These are phyloP conservation scores for Aspergillus cavernicola DNA, from an alignment of 495 filamentous ascomycete genomes.

Conservation along the genomic window DNA sequence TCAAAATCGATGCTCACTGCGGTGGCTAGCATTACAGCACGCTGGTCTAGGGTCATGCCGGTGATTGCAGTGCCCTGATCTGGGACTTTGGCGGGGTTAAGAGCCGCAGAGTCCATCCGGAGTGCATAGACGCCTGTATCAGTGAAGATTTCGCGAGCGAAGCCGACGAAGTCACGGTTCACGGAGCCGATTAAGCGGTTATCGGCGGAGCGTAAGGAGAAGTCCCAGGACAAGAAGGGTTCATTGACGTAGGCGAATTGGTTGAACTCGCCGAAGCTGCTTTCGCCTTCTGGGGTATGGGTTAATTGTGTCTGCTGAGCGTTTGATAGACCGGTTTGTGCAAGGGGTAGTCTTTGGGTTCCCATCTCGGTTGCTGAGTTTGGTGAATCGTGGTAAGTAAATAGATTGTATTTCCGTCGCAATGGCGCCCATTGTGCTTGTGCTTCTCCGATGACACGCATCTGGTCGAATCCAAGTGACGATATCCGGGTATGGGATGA, in stretches of 20 bases:
- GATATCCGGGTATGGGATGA: constrained; percentile 48
- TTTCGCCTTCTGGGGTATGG: constrained; percentile 21
- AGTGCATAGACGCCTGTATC: constrained; percentile 69
- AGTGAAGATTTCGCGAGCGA: constrained; percentile 68
- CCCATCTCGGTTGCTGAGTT: constrained; percentile 37
- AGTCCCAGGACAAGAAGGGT: constrained; percentile 56
- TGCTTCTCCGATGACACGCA: constrained; percentile 65
- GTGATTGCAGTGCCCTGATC: constrained; percentile 19
- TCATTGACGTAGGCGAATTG: constrained; percentile 65
- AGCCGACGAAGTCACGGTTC: constrained; percentile 65
- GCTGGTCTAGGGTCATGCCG: constrained; percentile 67
- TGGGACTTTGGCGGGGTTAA: constrained; percentile 34
- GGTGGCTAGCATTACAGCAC: constrained; percentile 68
- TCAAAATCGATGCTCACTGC: constrained; percentile 71
- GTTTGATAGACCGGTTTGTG: constrained; percentile 44
- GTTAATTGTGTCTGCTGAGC: constrained; percentile 46
- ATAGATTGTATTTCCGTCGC: constrained; percentile 66
- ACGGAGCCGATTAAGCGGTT: constrained; percentile 54
- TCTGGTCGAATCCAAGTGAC: constrained; percentile 48
- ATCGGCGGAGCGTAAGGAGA: constrained; percentile 48
- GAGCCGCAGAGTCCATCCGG: constrained; percentile 61
- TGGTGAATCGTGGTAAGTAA: constrained; percentile 45
- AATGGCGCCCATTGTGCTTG: constrained; percentile 67
- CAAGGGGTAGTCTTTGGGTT: constrained; percentile 33
- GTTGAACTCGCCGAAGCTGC: constrained; percentile 43